These are phyloP conservation scores for Calocybe indica DNA, from an alignment of 768 basidiomycete genomes.

Conservation along the genomic window DNA sequence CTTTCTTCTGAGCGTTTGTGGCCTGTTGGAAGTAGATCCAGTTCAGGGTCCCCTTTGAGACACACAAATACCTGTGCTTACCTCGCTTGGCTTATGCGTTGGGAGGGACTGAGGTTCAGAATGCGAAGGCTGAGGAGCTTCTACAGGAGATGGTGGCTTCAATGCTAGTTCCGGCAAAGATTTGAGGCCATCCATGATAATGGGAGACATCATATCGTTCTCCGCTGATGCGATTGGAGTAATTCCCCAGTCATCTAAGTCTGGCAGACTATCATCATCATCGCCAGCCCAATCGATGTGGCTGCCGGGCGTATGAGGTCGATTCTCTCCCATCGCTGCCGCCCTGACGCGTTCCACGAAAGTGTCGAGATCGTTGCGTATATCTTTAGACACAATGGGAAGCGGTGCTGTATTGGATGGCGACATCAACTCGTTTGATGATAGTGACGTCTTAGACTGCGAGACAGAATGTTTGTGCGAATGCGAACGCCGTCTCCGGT, in stretches of 20 bases:
- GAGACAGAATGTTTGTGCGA: constrained; percentile 19
- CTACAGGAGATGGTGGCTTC: too few relatives aligned
- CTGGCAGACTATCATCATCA: constrained; percentile 77
- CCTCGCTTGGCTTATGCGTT: too few relatives aligned
- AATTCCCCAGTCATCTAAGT: constrained; percentile 84
- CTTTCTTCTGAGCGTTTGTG: too few relatives aligned
- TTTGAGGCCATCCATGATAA: constrained; percentile 56
- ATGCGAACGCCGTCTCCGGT: constrained; percentile 47
- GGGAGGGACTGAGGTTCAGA: too few relatives aligned
- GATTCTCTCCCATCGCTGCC: constrained; percentile 61
- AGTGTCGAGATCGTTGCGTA: constrained; percentile 61
- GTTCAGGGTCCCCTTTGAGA: too few relatives aligned
- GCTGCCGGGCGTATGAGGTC: constrained; percentile 66
- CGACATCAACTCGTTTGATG: too few relatives aligned
- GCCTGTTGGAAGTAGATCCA: too few relatives aligned
- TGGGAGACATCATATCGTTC: constrained; percentile 53
- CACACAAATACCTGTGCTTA: too few relatives aligned
- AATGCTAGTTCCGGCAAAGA: constrained; percentile 37
- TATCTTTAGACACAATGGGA: too few relatives aligned
- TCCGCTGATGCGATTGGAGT: constrained; percentile 28
- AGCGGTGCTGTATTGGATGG: too few relatives aligned
- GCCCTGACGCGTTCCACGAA: constrained; percentile 73
- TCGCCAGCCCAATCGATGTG: constrained; percentile 90
- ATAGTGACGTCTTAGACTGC: too few relatives aligned
- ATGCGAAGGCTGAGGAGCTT: too few relatives aligned